These are phyloP conservation scores for Allodekkera sacchari DNA, from an alignment of 805 yeast genomes.

Conservation along the genomic window DNA sequence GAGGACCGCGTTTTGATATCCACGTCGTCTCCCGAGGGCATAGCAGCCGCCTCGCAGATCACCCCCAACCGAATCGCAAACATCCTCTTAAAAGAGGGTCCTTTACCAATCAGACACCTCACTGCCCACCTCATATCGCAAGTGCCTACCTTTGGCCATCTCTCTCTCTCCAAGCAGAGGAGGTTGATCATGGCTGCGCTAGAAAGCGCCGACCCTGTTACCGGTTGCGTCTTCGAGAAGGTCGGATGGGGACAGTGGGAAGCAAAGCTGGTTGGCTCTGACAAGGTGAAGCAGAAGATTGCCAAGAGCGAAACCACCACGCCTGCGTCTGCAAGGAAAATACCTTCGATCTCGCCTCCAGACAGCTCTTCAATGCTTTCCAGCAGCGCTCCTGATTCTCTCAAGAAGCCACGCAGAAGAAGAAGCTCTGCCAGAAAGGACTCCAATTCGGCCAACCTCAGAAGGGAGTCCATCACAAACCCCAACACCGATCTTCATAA, in stretches of 20 bases:
- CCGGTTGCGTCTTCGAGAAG: conserved; percentile 72
- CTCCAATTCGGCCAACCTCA: conserved; percentile 4
- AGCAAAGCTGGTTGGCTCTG: conserved; percentile 40
- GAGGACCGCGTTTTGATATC: conserved; percentile 34
- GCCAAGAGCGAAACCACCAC: too few relatives aligned
- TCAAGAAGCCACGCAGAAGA: conserved; percentile 7
- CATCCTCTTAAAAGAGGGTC: conserved; percentile 66
- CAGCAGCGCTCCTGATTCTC: too few relatives aligned
- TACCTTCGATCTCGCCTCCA: too few relatives aligned
- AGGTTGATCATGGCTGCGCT: conserved; percentile 83
- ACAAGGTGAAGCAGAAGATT: conserved; percentile 11
- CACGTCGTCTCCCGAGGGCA: conserved; percentile 81
- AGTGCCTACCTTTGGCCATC: conserved; percentile 69
- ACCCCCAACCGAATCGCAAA: conserved; percentile 72
- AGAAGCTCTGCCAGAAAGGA: conserved; percentile 8
- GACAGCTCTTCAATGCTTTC: too few relatives aligned
- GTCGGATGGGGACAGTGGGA: conserved; percentile 99
- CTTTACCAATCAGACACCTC: conserved; percentile 83
- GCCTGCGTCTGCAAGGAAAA: too few relatives aligned
- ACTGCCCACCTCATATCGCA: conserved; percentile 69
- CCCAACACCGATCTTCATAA: conserved; percentile 36
- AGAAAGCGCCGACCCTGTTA: conserved; percentile 58
- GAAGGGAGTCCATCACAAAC: conserved; percentile 44
- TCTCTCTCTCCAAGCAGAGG: conserved; percentile 82
- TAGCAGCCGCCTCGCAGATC: conserved; percentile 79